Conservation (phyloP, 169 alveolate genomes). For the Eimeria maxima region DNA sequence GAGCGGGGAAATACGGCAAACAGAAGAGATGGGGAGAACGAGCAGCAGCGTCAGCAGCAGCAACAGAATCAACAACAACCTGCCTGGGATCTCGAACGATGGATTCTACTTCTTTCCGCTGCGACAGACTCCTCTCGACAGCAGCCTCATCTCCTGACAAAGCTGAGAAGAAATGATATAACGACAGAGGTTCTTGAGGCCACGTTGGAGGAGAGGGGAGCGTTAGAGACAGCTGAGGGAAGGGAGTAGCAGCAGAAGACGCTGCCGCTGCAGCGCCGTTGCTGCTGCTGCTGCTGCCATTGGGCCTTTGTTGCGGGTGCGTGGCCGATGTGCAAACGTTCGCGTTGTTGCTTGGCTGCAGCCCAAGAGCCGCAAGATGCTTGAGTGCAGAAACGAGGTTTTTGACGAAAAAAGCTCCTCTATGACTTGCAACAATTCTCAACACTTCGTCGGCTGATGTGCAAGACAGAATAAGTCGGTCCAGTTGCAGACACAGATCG, state of each 20-base stretch:
- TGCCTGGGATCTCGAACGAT: conserved; percentile 68
- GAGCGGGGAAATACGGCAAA: background rate
- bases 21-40: background rate
- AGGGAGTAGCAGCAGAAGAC: background rate
- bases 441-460: conserved; percentile 80
- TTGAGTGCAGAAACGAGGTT: conserved; percentile 85
- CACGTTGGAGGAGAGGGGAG: conserved; percentile 51
- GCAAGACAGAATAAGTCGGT: conserved; percentile 80
- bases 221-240: background rate
- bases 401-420: conserved; percentile 86
- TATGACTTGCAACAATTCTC: conserved; percentile 84
- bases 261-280: conserved; percentile 46
- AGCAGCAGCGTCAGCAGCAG: background rate
- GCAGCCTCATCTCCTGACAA: conserved; percentile 17
- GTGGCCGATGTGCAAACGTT: conserved; percentile 5
- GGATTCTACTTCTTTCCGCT: background rate
- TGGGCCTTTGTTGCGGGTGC: background rate
- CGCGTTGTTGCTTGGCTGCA: conserved; percentile 28
- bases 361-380: conserved; percentile 45
- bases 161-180: background rate
- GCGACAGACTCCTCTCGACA: background rate
- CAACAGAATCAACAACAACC: background rate
- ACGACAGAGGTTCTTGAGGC: conserved; percentile 18
- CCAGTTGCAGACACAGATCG: conserved; percentile 85
- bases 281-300: background rate